Evolutionary conservation across 78 protist genomes (phyloP), one percentile per base, ranked within the genome.

Genomic region (Tieghemostelium lacteum): DNA sequence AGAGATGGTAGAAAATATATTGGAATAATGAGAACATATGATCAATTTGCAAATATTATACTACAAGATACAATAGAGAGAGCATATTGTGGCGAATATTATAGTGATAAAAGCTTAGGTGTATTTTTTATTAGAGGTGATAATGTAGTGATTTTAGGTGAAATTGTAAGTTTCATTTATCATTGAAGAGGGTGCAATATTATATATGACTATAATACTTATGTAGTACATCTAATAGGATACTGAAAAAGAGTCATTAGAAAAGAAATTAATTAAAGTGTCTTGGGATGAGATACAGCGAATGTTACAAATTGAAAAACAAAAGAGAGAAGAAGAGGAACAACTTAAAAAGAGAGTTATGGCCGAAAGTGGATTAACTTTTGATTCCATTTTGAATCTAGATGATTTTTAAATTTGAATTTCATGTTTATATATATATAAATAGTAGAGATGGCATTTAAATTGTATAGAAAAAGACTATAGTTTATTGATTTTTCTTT

Each of bases 1-100:
- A 88, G 97, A 3, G 97, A 96, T 66, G 97, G 97, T 6, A 54
- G 88, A 52, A 96, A 96, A 91, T 73, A 92, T 63, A 87, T 96
- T 20, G 97, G 97, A 5, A 80, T 74, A 45, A 50, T 96, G 87
- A 95, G 97, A 66, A 87, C 96, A 4, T 93, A 94, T 55, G 97
- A 96, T 70, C 97, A 96, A 55, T 96, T 94, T 67, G 93, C 97
- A 29, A 95, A 95, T 75, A 39, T 95, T 2, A 87, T 95, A 31
- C 49, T 95, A n/a, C 94, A 95, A 69, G 92, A 86, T 39, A 80
- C 97, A 20, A 39, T 94, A 10, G 96, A 95, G 70, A 95, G 97
- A 19, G 42, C 85, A 8, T 75, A 86, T 72, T 93, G 77, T n/a
- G 96, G 83, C 6, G 64, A 77, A 24, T 16, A 50, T 40, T 95